phyloP scores from a whole-genome alignment of 352 stramenopile species.

The Globisporangium abappressorium region DNA sequence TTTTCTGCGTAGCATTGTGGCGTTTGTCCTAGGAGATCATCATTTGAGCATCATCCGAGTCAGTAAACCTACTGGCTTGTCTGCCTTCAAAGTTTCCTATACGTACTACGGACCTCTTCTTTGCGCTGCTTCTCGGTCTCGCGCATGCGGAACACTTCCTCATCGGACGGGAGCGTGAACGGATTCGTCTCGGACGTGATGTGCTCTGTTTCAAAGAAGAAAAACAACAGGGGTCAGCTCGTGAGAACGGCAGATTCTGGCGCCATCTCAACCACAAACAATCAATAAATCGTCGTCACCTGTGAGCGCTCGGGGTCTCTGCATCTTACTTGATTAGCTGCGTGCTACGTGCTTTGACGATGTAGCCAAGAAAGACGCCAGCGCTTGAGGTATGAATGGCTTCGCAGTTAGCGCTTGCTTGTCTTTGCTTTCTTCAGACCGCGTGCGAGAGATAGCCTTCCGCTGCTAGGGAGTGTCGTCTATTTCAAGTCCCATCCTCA shows the following conservation, averaged over 20 bases:
- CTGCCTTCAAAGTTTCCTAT: neutral
- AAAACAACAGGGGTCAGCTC: neutral
- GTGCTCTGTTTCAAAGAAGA: conserved; percentile 28
- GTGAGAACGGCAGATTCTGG: neutral
- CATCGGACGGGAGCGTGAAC: conserved; percentile 92
- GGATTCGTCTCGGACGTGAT: conserved; percentile 70
- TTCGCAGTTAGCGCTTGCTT: neutral
- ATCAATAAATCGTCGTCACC: neutral
- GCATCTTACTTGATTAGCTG: conserved; percentile 12
- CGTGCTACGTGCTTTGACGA: neutral
- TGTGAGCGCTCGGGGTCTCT: conserved; percentile 16
- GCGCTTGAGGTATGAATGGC: too few species aligned
- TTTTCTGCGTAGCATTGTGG: conserved; percentile 60
- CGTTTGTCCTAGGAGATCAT: conserved; percentile 41
- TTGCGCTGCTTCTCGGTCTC: conserved; percentile 89
- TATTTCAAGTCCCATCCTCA: neutral
- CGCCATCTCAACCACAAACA: neutral
- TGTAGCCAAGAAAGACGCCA: neutral
- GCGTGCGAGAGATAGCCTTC: neutral
- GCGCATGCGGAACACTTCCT: conserved; percentile 93
- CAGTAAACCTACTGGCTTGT: neutral
- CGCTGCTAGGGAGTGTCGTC: neutral
- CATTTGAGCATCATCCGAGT: neutral
- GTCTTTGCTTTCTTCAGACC: neutral
- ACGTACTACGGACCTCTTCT: conserved; percentile 41